Evolutionary conservation across 371 early-diverging fungal genomes (phyloP).

Genomic region (Mucor ambiguus): DNA sequence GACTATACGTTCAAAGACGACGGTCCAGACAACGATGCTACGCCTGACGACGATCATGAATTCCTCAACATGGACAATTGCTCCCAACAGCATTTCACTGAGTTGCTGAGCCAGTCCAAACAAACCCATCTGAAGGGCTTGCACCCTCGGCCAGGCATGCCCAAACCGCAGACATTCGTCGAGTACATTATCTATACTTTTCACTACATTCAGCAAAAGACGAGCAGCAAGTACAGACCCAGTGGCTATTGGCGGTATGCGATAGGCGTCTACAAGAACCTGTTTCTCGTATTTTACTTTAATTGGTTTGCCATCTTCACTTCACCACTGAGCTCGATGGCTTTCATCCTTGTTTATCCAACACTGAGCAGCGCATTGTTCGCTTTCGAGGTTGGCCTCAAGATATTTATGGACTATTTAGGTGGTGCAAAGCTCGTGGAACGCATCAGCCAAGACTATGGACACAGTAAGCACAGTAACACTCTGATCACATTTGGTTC

Average conservation of each 20-base stretch:
- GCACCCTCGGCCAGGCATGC: neutral
- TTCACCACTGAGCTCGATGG: slow-evolving; percentile 34
- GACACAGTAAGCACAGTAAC: slow-evolving; percentile 6
- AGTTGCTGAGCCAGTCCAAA: slow-evolving; percentile 3
- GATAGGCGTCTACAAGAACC: slow-evolving; percentile 28
- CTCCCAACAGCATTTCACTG: slow-evolving; percentile 3
- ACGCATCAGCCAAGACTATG: slow-evolving; percentile 27
- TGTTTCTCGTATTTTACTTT: slow-evolving; percentile 41
- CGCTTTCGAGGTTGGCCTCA: slow-evolving; percentile 28
- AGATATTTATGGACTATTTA: slow-evolving; percentile 35
- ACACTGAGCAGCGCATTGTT: slow-evolving; percentile 25
- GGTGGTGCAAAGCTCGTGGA: slow-evolving; percentile 31
- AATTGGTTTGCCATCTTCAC: slow-evolving; percentile 32
- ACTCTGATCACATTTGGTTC: neutral
- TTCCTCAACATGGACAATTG: neutral
- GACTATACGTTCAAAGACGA: slow-evolving; percentile 4
- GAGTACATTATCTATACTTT: slow-evolving; percentile 11
- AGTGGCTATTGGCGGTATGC: slow-evolving; percentile 32
- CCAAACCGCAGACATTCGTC: slow-evolving; percentile 2
- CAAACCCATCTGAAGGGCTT: neutral
- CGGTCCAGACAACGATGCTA: neutral
- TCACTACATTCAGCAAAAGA: neutral
- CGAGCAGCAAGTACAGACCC: slow-evolving; percentile 10
- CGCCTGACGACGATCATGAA: neutral
- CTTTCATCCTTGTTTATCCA: slow-evolving; percentile 30